A percentile compares a stretch with the other conserved stretches of the same genome.
These are phyloP conservation scores for Corymbia citriodora DNA, from an alignment of 441 rosid species.

Conservation along the genomic window DNA sequence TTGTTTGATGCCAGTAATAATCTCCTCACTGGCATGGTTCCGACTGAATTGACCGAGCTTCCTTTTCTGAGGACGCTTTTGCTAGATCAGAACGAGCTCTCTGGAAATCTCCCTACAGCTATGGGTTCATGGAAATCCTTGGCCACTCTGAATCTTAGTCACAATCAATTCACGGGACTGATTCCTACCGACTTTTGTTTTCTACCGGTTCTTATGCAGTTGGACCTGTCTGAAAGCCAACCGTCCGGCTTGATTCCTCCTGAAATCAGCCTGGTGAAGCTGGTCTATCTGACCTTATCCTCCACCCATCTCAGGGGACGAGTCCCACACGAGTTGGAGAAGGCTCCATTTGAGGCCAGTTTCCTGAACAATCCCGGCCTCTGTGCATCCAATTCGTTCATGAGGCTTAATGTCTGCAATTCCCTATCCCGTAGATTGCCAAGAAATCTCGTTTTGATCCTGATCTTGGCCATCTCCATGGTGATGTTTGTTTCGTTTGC, in stretches of 20 bases:
- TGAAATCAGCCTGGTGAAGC: constrained; percentile 4
- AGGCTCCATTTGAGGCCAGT: constrained; percentile 22
- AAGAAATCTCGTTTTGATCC: constrained; percentile 3
- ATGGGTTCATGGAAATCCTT: constrained; percentile 48
- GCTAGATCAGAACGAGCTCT: constrained; percentile 41
- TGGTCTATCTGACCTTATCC: constrained; percentile 39
- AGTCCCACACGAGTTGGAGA: constrained; percentile 35
- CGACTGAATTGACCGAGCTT: constrained; percentile 34
- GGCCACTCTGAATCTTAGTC: constrained; percentile 24
- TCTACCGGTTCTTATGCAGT: constrained; percentile 4
- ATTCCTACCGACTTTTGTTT: constrained; percentile 32
- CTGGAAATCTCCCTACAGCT: constrained; percentile 38
- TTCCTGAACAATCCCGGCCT: constrained; percentile 43
- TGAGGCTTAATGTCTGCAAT: constrained; percentile 9
- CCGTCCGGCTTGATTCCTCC: constrained; percentile 29
- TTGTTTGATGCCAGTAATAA: constrained; percentile 45
- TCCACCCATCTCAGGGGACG: constrained; percentile 41
- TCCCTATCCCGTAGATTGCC: neutral
- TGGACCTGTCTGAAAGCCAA: constrained; percentile 34
- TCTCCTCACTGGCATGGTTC: constrained; percentile 34
- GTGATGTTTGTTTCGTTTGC: too few relatives aligned
- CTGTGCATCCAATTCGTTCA: constrained; percentile 7
- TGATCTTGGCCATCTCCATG: neutral
- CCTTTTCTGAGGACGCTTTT: constrained; percentile 16
- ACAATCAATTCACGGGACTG: constrained; percentile 35